A percentile compares a stretch with the other conserved stretches of the same genome.
Evolutionary conservation across 108 stramenopile species (phyloP).

Genomic region (Nitzschia inconspicua): DNA sequence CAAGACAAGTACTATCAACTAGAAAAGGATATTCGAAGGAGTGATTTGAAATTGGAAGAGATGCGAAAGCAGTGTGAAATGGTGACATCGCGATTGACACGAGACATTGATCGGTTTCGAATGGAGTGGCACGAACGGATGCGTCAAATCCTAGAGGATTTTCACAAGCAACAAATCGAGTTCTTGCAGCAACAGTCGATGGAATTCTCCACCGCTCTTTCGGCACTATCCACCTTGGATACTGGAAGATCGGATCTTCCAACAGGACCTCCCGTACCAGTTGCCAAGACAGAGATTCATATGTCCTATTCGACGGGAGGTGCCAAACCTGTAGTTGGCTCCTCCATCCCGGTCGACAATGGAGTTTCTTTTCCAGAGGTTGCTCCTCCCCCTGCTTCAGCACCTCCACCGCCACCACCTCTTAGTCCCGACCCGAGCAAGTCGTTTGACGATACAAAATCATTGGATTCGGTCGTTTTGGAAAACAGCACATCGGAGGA

Average conservation of each 20-base stretch:
- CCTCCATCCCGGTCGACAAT: neutral
- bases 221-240: slow-evolving; percentile 3
- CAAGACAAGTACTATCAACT: slow-evolving; percentile 25
- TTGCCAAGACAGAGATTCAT: neutral
- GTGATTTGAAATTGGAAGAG: slow-evolving; percentile 10
- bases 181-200: slow-evolving; percentile 14
- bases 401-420: neutral
- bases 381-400: neutral
- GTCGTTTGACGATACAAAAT: too few relatives aligned
- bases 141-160: slow-evolving; percentile 20
- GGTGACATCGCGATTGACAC: slow-evolving; percentile 15
- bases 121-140: slow-evolving; percentile 34
- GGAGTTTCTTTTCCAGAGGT: neutral
- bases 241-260: slow-evolving; percentile 7
- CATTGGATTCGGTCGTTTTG: too few relatives aligned
- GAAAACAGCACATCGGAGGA: too few relatives aligned
- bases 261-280: neutral
- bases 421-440: too few relatives aligned
- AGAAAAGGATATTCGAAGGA: slow-evolving; percentile 11
- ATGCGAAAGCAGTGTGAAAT: slow-evolving; percentile 15
- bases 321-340: slow-evolving; percentile 5
- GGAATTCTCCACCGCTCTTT: slow-evolving; percentile 12
- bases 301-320: slow-evolving; percentile 19
- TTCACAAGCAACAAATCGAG: slow-evolving; percentile 25
- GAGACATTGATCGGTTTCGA: slow-evolving; percentile 32